Conservation (phyloP, 805 yeast genomes). For the Pichia eremophila region DNA sequence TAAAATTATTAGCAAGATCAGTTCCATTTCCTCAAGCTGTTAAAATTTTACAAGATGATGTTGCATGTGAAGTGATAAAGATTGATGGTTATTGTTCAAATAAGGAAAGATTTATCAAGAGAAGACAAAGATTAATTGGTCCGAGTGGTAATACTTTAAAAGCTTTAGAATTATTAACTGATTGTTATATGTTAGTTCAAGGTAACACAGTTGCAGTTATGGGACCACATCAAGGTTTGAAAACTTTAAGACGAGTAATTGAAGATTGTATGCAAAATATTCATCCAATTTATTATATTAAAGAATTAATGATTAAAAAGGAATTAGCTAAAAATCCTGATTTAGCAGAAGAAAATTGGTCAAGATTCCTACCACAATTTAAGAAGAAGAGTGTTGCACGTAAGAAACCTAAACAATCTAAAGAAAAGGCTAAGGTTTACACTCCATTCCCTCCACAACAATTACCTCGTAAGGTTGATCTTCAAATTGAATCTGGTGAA, state of each 20-base stretch:
- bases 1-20: constrained; percentile 86
- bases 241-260: constrained; percentile 85
- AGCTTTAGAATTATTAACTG: constrained; percentile 90
- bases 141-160: constrained; percentile 95
- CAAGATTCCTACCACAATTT: constrained; percentile 90
- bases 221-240: constrained; percentile 93
- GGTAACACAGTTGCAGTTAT: constrained; percentile 95
- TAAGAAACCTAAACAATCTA: constrained; percentile 68
- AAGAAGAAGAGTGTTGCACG: constrained; percentile 94
- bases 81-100: constrained; percentile 83
- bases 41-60: constrained; percentile 81
- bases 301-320: constrained; percentile 94
- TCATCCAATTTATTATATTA: constrained; percentile 96
- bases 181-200: constrained; percentile 91
- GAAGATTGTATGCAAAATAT: constrained; percentile 96
- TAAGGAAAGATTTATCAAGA: constrained; percentile 87
- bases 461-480: constrained; percentile 92
- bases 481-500: constrained; percentile 97
- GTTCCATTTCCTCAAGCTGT: constrained; percentile 97
- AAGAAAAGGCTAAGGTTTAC: constrained; percentile 61
- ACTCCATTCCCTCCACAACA: constrained; percentile 99
- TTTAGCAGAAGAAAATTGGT: constrained; percentile 93
- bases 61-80: constrained; percentile 93
- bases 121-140: constrained; percentile 93
- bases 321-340: constrained; percentile 94